Evolutionary conservation across 1,284 basidiomycete genomes (phyloP).

Genomic region (Vanrija sp.): DNA sequence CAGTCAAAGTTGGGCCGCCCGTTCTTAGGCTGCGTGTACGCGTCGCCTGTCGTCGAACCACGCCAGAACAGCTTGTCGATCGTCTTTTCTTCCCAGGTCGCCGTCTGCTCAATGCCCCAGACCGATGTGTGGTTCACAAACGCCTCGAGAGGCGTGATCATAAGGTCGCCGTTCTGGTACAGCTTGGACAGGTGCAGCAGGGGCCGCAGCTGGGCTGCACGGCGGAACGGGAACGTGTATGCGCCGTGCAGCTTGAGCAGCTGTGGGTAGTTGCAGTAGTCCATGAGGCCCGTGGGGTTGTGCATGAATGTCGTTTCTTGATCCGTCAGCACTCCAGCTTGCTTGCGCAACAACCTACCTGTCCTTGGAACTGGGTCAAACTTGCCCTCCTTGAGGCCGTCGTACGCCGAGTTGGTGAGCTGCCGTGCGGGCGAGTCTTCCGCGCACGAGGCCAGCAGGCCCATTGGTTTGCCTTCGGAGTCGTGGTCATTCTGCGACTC

Average conservation of each 20-base stretch:
- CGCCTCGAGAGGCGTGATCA: constrained; percentile 44
- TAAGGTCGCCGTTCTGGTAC: constrained; percentile 38
- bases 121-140: constrained; percentile 35
- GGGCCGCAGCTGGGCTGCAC: constrained; percentile 38
- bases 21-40: constrained; percentile 23
- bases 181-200: constrained; percentile 47
- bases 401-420: neutral
- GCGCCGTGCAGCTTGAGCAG: constrained; percentile 38
- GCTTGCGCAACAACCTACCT: too few relatives aligned
- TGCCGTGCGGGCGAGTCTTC: neutral
- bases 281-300: constrained; percentile 27
- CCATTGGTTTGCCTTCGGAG: neutral
- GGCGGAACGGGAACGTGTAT: constrained; percentile 36
- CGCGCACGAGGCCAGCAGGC: constrained; percentile 3
- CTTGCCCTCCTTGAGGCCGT: too few relatives aligned
- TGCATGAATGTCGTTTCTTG: constrained; percentile 40
- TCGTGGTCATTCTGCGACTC: neutral
- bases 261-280: constrained; percentile 39
- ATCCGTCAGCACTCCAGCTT: neutral
- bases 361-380: too few relatives aligned
- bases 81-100: constrained; percentile 42
- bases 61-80: constrained; percentile 50
- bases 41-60: constrained; percentile 49
- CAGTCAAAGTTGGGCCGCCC: constrained; percentile 33
- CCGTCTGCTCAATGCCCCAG: neutral